Base-by-base conservation (phyloP, 805 yeast species). In the Wickerhamiella sergipiensis region DNA sequence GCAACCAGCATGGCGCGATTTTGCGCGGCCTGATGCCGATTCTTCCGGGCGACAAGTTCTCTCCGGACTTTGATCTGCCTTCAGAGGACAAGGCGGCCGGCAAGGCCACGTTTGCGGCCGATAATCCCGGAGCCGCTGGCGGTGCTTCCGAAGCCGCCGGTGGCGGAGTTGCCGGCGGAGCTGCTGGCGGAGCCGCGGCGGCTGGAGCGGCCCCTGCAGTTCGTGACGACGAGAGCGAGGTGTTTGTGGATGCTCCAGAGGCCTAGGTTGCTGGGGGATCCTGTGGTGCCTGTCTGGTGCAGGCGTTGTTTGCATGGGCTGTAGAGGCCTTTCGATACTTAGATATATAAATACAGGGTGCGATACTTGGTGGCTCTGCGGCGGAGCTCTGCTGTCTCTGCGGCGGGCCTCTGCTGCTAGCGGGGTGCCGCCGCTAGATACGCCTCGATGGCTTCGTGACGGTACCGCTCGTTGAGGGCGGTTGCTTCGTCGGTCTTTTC, bases 11-110 rank as follows among this genome's bases (percentile, higher is more conserved):
- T 61, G 73, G 73, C 49, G 70, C 74, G 51, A 73, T 77, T 49
- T 72, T 88, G 26, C 71, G 81, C 51, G 78, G 77, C 49, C 69
- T 82, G 46, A 85, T 81, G 19, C 96, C 96, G 2, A 76, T 89
- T 43, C 67, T 87, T 45, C 95, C 95, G 0, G 95, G 95, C 17
- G 95, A 87, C 61, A 59, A 69, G 48, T 79, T 80, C 60, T 76
- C 79, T 18, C 77, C 75, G 24, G 75, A 79, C 56, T 84, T 84
- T 62, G 76, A 77, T 45, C 76, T 78, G 38, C 86, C 92, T 12
- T 92, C 86, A 13, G 75, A 68, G 53, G 66, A 78, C 61, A 82
- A 85, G 67, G 62, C 67, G 21, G 47, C 50, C 38, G 44, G 43
- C 12, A 38, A 12, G 24, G 49, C 43, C 21, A 15, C 31, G 21